Evolutionary conservation across 78 protist genomes (phyloP), one percentile per base, ranked within the genome.

Genomic region (Polysphondylium violaceum): DNA sequence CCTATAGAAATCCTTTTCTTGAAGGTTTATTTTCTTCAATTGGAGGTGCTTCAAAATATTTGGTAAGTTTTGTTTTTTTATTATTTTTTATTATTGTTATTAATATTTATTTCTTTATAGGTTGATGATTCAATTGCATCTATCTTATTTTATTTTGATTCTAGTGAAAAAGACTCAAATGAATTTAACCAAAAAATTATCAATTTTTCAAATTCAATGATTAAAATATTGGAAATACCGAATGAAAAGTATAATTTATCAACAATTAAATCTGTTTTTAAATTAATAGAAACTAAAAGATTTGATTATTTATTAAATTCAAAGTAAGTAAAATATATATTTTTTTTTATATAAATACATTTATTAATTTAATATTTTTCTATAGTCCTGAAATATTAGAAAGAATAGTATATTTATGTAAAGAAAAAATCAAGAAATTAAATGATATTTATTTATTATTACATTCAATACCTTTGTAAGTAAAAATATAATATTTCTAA

Each of bases 21-120:
- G 51, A 68, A 56, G 89, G 89, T 8, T 40, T 81, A 55, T 65
- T 81, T 12, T 81, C 89, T 12, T 81, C 89, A 21, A 29, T 81
- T n/a, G 89, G 89, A 55, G 89, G 89, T 35, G 19, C 76, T 29
- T 68, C 89, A 17, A 81, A 41, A 55, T 81, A 64, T 40, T 33
- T 81, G 19, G 60, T 72, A 27, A 27, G 36, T 60, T 16, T 60
- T 12, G 4, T 17, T 3, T 17, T 3, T 16, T 27, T 29, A 3
- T 29, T 29, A 16, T 12, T 29, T 60, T 60, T 12, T 27, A 5
- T 16, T 16, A 16, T 27, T 29, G 4, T 3, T 29, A 27, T 12
- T 29, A 27, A 7, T 16, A 60, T 56, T 19, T 56, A 16, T 3
- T 16, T 56, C 27, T 29, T 29, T 16, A 29, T 29, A 27, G 29